A percentile compares a stretch with the other conserved stretches of the same genome.
These are phyloP conservation scores for Berberis vulgaris DNA, from an alignment of 164 flowering plant species.

Conservation along the genomic window DNA sequence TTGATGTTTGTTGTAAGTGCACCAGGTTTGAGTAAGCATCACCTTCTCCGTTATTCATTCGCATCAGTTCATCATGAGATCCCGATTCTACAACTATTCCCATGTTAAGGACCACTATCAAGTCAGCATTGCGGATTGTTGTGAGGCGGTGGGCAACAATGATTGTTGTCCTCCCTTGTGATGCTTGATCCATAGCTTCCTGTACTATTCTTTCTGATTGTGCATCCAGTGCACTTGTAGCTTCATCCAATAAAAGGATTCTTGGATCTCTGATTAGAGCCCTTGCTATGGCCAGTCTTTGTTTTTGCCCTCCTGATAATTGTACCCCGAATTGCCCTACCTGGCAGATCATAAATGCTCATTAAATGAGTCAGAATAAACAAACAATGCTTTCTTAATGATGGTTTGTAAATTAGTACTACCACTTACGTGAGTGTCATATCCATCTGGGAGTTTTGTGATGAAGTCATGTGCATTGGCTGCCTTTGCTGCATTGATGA, in stretches of 20 bases:
- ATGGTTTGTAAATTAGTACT: neutral
- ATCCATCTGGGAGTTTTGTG: constrained; percentile 21
- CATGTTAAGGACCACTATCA: constrained; percentile 14
- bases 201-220: constrained; percentile 20
- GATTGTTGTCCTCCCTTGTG: constrained; percentile 19
- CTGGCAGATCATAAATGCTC: constrained; percentile 2
- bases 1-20: constrained; percentile 16
- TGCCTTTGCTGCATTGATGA: constrained; percentile 22
- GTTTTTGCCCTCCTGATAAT: constrained; percentile 28
- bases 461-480: constrained; percentile 44
- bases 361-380: neutral
- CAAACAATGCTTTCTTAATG: neutral
- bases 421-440: constrained; percentile 29
- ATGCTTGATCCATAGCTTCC: constrained; percentile 20
- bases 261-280: constrained; percentile 21
- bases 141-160: constrained; percentile 26
- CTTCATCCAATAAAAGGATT: constrained; percentile 27
- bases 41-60: constrained; percentile 14
- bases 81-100: constrained; percentile 22
- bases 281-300: constrained; percentile 25
- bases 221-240: constrained; percentile 27
- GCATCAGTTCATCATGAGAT: constrained; percentile 9
- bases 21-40: constrained; percentile 19
- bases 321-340: constrained; percentile 24
- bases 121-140: constrained; percentile 17